These are phyloP conservation scores for Cyberlindnera japonica DNA, from an alignment of 805 yeast species.

Conservation along the genomic window DNA sequence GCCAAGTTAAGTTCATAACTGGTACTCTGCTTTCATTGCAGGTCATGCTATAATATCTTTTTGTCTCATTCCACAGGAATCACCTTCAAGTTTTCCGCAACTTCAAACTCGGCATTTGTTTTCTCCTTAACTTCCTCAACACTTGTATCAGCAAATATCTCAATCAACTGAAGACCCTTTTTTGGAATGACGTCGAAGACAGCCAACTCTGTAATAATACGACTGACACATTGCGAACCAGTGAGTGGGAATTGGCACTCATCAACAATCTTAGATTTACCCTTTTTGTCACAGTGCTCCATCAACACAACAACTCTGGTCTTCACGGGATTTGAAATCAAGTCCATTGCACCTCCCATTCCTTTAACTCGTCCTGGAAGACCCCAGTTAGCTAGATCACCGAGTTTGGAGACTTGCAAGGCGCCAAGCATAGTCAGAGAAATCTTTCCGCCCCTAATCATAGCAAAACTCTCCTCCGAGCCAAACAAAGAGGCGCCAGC, in stretches of 20 bases:
- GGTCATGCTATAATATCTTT: no score
- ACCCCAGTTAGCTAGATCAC: conserved; percentile 53
- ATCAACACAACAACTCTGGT: conserved; percentile 45
- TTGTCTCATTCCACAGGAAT: not conserved
- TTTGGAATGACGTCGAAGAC: conserved; percentile 43
- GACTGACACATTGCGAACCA: conserved; percentile 41
- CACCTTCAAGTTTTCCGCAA: conserved; percentile 22
- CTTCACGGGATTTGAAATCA: conserved; percentile 42
- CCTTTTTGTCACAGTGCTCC: conserved; percentile 47
- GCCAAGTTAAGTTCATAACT: no score
- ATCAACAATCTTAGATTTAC: conserved; percentile 43
- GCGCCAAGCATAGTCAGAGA: conserved; percentile 45
- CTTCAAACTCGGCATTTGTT: conserved; percentile 40
- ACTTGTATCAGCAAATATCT: conserved; percentile 37
- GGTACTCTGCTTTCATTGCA: no score
- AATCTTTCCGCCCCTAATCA: conserved; percentile 46
- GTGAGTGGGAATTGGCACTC: conserved; percentile 45
- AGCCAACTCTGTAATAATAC: conserved; percentile 46
- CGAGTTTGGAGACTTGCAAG: conserved; percentile 43
- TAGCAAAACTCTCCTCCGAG: conserved; percentile 47
- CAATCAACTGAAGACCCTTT: conserved; percentile 38
- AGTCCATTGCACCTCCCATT: conserved; percentile 55
- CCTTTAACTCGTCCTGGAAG: conserved; percentile 49
- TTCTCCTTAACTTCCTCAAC: conserved; percentile 37
- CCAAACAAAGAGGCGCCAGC: conserved; percentile 48